These are phyloP conservation scores for Camptophora hylomeconis DNA, from an alignment of 2,329 filamentous ascomycete species.

Conservation along the genomic window DNA sequence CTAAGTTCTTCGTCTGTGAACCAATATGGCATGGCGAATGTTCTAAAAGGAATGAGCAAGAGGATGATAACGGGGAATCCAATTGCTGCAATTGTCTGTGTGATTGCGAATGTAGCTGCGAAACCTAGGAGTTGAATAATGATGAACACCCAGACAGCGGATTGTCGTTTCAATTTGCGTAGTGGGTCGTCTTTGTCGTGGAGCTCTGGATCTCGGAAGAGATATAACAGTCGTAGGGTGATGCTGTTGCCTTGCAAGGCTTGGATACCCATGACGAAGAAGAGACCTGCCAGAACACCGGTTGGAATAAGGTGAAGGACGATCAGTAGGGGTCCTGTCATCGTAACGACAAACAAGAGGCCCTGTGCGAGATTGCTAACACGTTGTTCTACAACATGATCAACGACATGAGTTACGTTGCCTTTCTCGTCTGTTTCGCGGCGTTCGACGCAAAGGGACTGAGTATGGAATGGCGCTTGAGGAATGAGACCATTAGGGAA, in stretches of 20 bases:
- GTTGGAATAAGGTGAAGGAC: slow-evolving; percentile 69
- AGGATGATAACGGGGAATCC: slow-evolving; percentile 68
- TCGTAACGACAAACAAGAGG: slow-evolving; percentile 63
- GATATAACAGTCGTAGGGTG: slow-evolving; percentile 59
- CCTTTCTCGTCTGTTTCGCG: slow-evolving; percentile 40
- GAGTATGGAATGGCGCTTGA: slow-evolving; percentile 71
- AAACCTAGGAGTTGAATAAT: slow-evolving; percentile 56
- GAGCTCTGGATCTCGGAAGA: slow-evolving; percentile 51
- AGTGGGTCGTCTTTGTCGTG: slow-evolving; percentile 49
- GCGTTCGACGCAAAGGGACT: slow-evolving; percentile 59
- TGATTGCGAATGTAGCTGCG: slow-evolving; percentile 68
- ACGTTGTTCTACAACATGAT: slow-evolving; percentile 53
- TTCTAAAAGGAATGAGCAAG: slow-evolving; percentile 52
- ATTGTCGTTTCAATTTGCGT: slow-evolving; percentile 44
- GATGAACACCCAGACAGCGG: slow-evolving; percentile 60
- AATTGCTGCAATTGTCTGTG: slow-evolving; percentile 69
- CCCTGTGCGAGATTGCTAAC: slow-evolving; percentile 68
- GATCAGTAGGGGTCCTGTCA: slow-evolving; percentile 60
- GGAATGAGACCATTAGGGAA: slow-evolving; percentile 76
- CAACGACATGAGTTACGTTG: slow-evolving; percentile 48
- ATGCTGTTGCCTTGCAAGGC: slow-evolving; percentile 66
- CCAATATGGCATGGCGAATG: slow-evolving; percentile 48
- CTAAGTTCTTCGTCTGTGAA: slow-evolving; percentile 49
- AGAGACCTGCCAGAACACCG: slow-evolving; percentile 65
- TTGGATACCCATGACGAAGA: slow-evolving; percentile 76